Evolutionary conservation across 1,284 basidiomycete species (phyloP).

Genomic region (Ceratorhiza oryzae-sativae): DNA sequence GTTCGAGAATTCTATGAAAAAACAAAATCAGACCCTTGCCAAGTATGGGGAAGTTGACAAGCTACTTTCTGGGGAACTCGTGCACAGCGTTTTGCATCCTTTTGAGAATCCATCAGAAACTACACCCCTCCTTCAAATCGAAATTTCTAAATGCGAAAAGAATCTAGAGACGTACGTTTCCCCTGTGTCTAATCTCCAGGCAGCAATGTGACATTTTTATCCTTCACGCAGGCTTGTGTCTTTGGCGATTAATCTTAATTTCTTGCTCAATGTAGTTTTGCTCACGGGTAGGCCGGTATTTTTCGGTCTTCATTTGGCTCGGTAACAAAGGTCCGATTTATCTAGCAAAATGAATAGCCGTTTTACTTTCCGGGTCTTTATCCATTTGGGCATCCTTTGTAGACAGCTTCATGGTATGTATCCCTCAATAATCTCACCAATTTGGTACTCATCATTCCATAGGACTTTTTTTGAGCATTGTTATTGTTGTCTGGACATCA

Average conservation of each 20-base stretch:
- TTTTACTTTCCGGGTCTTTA: conserved; percentile 21
- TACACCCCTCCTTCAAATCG: conserved; percentile 11
- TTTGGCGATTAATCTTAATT: conserved; percentile 26
- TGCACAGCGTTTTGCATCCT: conserved; percentile 21
- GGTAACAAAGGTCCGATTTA: neutral
- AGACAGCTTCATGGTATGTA: conserved; percentile 30
- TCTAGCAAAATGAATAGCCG: conserved; percentile 25
- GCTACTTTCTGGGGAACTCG: conserved; percentile 27
- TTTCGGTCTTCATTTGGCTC: neutral
- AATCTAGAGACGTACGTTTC: neutral
- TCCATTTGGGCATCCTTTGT: conserved; percentile 37
- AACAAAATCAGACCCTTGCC: conserved; percentile 27
- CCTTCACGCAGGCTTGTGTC: conserved; percentile 10
- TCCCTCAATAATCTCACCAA: neutral
- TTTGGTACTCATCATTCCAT: neutral
- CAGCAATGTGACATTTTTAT: neutral
- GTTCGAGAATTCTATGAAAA: conserved; percentile 34
- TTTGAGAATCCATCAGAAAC: conserved; percentile 28
- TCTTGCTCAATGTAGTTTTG: conserved; percentile 20
- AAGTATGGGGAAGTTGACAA: conserved; percentile 32
- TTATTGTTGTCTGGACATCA: conserved; percentile 36
- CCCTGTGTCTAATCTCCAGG: neutral
- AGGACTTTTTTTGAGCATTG: conserved; percentile 36
- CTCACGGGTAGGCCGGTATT: conserved; percentile 1
- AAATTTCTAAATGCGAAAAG: conserved; percentile 21